Evolutionary conservation across 495 filamentous ascomycete species (phyloP), one percentile per base, ranked within the genome.

Genomic region (Emericellopsis terricola): DNA sequence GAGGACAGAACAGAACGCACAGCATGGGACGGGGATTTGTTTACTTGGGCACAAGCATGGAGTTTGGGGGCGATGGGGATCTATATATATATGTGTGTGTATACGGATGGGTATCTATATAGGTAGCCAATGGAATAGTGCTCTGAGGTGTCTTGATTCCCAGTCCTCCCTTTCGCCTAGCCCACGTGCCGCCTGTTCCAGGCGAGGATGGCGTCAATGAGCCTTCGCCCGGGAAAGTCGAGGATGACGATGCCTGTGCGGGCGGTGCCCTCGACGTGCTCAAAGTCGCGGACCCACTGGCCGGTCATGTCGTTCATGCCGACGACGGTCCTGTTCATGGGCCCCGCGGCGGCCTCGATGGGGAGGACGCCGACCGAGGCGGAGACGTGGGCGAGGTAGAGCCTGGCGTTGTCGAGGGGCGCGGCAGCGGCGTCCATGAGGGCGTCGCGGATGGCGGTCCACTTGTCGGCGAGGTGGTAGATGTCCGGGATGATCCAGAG

Each of bases 241-340:
- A 45, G 28, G 38, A 48, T 48, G 2, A 48, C 39, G 16, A 48
- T 37, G 13, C 45, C 45, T 0, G 35, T 40, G 21, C 19, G 11
- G 13, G 37, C 31, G 24, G 20, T 5, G 29, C 30, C 26, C 29
- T 30, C 20, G 13, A 10, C 28, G 17, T 35, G 23, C 23, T 15
- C 19, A n/a, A 19, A 13, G 30, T 30, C 37, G 14, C 32, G 15
- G 11, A 38, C 27, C 24, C 18, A 34, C 28, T 19, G 36, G 2
- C 41, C 38, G 27, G 43, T 48, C 28, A 35, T 15, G 31, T 48
- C 46, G 31, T 46, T 48, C 27, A 45, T 43, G 17, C 43, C 46
- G 14, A 27, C 33, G 23, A 38, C 30, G 27, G 36, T 37, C n/a
- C 43, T 29, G 36, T 46, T 45, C 26, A 29, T 33, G 5, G 35